A percentile compares a stretch with the other conserved stretches of the same genome.
These are phyloP conservation scores for Sclerotinia subarctica DNA, from an alignment of 2,329 filamentous ascomycete species.

Conservation along the genomic window DNA sequence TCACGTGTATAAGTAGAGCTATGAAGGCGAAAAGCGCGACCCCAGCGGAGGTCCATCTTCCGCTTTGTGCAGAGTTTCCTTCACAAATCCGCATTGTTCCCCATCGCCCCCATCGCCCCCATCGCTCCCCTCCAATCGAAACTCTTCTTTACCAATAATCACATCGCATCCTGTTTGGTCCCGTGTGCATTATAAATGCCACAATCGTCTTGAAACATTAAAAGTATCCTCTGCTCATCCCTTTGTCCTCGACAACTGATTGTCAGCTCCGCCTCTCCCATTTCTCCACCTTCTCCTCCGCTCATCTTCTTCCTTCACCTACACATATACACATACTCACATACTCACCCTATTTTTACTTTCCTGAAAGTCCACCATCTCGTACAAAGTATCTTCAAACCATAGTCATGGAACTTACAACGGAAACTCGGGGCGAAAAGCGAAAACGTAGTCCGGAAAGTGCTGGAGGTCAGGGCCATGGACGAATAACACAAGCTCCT, in stretches of 20 bases:
- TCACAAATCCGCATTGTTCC: not conserved
- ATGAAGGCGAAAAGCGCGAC: not conserved
- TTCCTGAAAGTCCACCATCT: not conserved
- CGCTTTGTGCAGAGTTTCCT: conserved; percentile 4
- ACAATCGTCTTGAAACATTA: not conserved
- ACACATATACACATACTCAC: not conserved
- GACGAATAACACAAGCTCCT: conserved; percentile 32
- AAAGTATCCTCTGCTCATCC: not conserved
- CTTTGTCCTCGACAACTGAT: not conserved
- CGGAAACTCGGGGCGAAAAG: conserved; percentile 23
- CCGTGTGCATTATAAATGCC: not conserved
- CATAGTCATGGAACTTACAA: not conserved
- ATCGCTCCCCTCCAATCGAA: not conserved
- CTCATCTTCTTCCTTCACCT: not conserved
- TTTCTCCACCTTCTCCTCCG: conserved; percentile 6
- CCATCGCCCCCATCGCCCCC: no score
- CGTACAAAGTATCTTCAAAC: not conserved
- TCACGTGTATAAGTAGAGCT: no score
- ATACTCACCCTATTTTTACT: not conserved
- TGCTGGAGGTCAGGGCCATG: conserved; percentile 29
- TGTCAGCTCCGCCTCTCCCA: not conserved
- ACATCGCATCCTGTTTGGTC: not conserved
- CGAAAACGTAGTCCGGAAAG: conserved; percentile 33
- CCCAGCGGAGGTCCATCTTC: not conserved
- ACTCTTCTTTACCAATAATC: not conserved